Percentiles rank a stretch among this genome's conserved stretches.
phyloP scores from a whole-genome alignment of 2,329 filamentous ascomycete species.

The Penicillium sp. region DNA sequence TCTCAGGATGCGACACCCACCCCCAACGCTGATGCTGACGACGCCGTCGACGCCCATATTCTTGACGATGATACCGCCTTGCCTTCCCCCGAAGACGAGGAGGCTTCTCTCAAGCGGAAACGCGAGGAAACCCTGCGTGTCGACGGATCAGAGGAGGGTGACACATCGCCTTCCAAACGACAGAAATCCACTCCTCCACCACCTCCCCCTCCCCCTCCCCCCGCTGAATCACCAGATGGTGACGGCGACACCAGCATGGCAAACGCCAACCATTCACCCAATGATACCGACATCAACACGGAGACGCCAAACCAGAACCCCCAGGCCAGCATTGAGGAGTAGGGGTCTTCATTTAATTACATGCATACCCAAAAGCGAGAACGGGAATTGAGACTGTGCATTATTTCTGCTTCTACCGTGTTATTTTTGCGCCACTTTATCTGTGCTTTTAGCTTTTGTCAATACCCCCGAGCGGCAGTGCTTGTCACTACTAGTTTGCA shows the following conservation, averaged over 20 bases:
- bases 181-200: conserved; percentile 50
- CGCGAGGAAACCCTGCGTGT: conserved; percentile 14
- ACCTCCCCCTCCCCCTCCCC: conserved; percentile 33
- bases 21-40: conserved; percentile 35
- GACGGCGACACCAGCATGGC: conserved; percentile 15
- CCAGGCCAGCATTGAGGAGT: conserved; percentile 29
- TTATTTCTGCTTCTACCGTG: conserved; percentile 10
- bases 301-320: conserved; percentile 14
- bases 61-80: conserved; percentile 43
- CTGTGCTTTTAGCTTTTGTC: conserved; percentile 14
- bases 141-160: conserved; percentile 17
- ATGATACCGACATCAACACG: neutral
- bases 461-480: conserved; percentile 21
- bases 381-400: neutral
- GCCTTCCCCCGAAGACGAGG: neutral
- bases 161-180: conserved; percentile 56
- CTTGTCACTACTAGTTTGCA: conserved; percentile 10
- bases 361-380: conserved; percentile 13
- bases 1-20: conserved; percentile 31
- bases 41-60: conserved; percentile 40
- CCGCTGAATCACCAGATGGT: conserved; percentile 14
- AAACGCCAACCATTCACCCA: conserved; percentile 8
- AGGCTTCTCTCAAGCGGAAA: conserved; percentile 19
- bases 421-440: conserved; percentile 2
- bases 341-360: conserved; percentile 10